Evolutionary conservation across 2,329 filamentous ascomycete species (phyloP).

Genomic region (Blastomyces gilchristii): DNA sequence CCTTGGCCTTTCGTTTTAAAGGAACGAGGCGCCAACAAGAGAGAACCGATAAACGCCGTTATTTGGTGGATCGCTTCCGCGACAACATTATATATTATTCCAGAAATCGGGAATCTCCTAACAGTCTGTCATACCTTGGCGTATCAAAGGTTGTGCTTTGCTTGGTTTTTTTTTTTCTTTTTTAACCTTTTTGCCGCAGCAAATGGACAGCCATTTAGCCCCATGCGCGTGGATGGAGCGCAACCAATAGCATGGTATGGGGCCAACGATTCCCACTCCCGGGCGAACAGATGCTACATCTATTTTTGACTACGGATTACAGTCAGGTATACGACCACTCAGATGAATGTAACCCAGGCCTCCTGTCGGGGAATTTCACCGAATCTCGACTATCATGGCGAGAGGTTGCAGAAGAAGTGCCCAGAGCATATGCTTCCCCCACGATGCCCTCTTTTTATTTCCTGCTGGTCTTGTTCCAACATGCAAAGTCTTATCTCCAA

Average conservation of each 20-base stretch:
- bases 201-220: too few species aligned
- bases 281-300: too few species aligned
- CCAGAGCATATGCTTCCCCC: neutral
- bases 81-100: neutral
- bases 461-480: neutral
- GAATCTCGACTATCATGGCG: neutral
- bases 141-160: too few species aligned
- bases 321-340: neutral
- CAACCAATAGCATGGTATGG: too few species aligned
- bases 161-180: too few species aligned
- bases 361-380: neutral
- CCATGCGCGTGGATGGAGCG: too few species aligned
- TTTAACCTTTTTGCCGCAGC: too few species aligned
- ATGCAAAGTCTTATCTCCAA: neutral
- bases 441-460: neutral
- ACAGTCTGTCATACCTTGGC: too few species aligned
- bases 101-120: neutral
- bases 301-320: too few species aligned
- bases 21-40: too few species aligned
- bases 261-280: too few species aligned
- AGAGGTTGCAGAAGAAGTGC: neutral
- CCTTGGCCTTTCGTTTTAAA: neutral
- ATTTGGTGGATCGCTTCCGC: neutral
- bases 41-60: too few species aligned
- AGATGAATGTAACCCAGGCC: neutral